Conservation (phyloP, 2,329 filamentous ascomycete species). For the Didymellaceae sp. region DNA sequence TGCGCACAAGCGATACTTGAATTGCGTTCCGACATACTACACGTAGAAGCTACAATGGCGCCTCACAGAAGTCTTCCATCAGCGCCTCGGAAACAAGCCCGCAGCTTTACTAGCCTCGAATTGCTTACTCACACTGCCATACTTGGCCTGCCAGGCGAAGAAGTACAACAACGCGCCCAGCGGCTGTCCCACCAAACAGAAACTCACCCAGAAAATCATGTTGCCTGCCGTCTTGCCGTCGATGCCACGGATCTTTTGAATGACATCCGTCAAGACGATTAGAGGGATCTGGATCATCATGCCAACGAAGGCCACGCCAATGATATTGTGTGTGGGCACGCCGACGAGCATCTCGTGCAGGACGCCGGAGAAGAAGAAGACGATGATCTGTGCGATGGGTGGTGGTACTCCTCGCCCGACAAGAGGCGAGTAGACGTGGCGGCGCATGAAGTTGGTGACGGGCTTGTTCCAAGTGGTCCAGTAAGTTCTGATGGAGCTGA, state of each 20-base stretch:
- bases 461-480: slow-evolving; percentile 99
- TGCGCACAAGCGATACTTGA: too few species aligned
- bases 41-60: too few species aligned
- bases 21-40: too few species aligned
- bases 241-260: slow-evolving; percentile 79
- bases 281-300: slow-evolving; percentile 95
- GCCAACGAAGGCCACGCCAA: slow-evolving; percentile 89
- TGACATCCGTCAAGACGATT: slow-evolving; percentile 77
- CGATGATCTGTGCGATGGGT: slow-evolving; percentile 73
- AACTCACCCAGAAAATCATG: slow-evolving; percentile 94
- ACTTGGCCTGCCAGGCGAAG: slow-evolving; percentile 98
- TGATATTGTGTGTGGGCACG: slow-evolving; percentile 91
- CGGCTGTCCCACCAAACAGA: slow-evolving; percentile 94
- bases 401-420: slow-evolving; percentile 82
- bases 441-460: slow-evolving; percentile 94
- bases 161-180: slow-evolving; percentile 93
- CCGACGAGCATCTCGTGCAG: slow-evolving; percentile 93
- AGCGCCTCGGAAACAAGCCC: slow-evolving; percentile 31
- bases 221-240: slow-evolving; percentile 85
- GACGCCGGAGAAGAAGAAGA: slow-evolving; percentile 87
- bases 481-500: slow-evolving; percentile 78
- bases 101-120: slow-evolving; percentile 32
- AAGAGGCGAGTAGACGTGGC: slow-evolving; percentile 90
- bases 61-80: too few species aligned
- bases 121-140: slow-evolving; percentile 73